These are phyloP conservation scores for Starmerella floricola DNA, from an alignment of 805 yeast genomes.

Conservation along the genomic window DNA sequence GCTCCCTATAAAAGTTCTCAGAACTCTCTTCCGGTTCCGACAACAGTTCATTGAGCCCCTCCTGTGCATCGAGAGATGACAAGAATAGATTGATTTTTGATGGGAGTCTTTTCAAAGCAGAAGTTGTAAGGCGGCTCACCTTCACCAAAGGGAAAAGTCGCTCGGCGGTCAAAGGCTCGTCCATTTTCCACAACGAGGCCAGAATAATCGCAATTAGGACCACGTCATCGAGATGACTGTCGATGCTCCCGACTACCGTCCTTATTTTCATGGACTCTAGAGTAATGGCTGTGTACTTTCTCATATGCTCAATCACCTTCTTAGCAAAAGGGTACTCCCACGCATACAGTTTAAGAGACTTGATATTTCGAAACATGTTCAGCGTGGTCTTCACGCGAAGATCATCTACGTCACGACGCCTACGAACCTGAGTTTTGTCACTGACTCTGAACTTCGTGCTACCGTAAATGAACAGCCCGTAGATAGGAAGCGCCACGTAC, in stretches of 20 bases:
- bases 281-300: no score
- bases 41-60: constrained; percentile 18
- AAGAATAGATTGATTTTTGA: neutral
- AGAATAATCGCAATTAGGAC: constrained; percentile 84
- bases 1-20: constrained; percentile 7
- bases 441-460: no score
- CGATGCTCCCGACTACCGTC: constrained; percentile 34
- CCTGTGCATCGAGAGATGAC: constrained; percentile 14
- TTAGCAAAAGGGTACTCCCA: constrained; percentile 85
- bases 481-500: constrained; percentile 78
- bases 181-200: constrained; percentile 49
- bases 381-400: constrained; percentile 75
- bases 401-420: constrained; percentile 47
- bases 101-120: constrained; percentile 28
- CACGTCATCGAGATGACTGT: constrained; percentile 59
- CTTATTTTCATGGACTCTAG: constrained; percentile 69
- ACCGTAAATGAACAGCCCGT: constrained; percentile 33
- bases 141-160: constrained; percentile 46
- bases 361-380: constrained; percentile 77
- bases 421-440: no score
- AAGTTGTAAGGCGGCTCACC: constrained; percentile 30
- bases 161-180: constrained; percentile 68
- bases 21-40: constrained; percentile 13
- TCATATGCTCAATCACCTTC: constrained; percentile 51
- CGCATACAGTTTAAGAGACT: constrained; percentile 82